These are phyloP conservation scores for Jimgerdemannia flammicorona DNA, from an alignment of 192 early-diverging fungal species.

Conservation along the genomic window DNA sequence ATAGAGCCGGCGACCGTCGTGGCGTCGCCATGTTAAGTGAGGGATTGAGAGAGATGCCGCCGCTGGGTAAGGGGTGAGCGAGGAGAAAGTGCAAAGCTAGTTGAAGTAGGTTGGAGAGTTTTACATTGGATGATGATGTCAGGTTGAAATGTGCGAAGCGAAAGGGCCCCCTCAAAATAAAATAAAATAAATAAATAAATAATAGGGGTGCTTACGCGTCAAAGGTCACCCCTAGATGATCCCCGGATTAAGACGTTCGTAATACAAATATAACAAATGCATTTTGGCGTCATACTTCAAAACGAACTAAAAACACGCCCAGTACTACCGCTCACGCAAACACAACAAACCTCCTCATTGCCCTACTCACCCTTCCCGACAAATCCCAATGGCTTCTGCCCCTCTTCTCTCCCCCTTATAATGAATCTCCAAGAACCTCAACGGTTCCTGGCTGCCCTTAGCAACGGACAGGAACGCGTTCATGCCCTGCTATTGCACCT, in stretches of 20 bases:
- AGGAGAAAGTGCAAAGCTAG: too few relatives aligned
- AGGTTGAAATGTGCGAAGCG: too few relatives aligned
- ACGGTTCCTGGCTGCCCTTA: constrained; percentile 75
- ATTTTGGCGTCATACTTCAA: not conserved
- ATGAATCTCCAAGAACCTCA: constrained; percentile 80
- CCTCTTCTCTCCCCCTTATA: constrained; percentile 66
- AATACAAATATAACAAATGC: too few relatives aligned
- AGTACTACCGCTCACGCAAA: not conserved
- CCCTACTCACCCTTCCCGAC: constrained; percentile 87
- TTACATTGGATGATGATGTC: too few relatives aligned
- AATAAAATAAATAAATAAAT: too few relatives aligned
- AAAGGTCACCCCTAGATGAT: constrained; percentile 65
- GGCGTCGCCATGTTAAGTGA: constrained; percentile 85
- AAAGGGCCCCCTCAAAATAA: too few relatives aligned
- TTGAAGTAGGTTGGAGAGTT: constrained; percentile 10
- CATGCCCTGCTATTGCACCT: constrained; percentile 81
- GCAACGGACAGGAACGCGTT: constrained; percentile 78
- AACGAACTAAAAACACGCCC: not conserved
- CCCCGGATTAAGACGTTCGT: too few relatives aligned
- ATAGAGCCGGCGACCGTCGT: constrained; percentile 73
- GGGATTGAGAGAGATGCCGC: constrained; percentile 87
- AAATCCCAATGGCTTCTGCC: constrained; percentile 61
- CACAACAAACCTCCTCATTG: not conserved
- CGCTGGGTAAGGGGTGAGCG: constrained; percentile 41
- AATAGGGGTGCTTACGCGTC: constrained; percentile 58